Conservation (phyloP, 2,329 filamentous ascomycete species). For the Samsoniella hepiali region DNA sequence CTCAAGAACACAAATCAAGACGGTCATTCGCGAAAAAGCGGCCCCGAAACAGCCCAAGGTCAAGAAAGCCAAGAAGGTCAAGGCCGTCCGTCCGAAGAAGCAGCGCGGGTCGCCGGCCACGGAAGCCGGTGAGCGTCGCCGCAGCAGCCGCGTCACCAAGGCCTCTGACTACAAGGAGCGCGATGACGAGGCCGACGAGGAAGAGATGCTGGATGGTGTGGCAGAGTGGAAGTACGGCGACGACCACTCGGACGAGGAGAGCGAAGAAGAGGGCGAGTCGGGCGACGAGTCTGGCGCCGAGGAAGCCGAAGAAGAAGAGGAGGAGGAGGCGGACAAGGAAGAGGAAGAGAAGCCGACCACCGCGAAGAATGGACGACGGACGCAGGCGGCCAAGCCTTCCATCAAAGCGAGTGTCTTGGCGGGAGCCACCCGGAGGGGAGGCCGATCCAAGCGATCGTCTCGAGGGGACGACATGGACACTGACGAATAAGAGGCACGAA, state of each 20-base stretch:
- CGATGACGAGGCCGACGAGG: constrained; percentile 56
- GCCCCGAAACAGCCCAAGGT: constrained; percentile 27
- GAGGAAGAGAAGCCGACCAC: constrained; percentile 20
- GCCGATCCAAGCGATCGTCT: constrained; percentile 25
- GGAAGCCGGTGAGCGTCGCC: constrained; percentile 48
- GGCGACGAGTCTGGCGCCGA: constrained; percentile 21
- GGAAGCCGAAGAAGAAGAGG: constrained; percentile 16
- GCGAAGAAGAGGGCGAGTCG: constrained; percentile 19
- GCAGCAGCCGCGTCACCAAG: constrained; percentile 51
- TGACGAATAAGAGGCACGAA: constrained; percentile 24
- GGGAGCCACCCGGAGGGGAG: constrained; percentile 21
- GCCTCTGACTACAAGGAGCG: constrained; percentile 53
- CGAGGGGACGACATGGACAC: constrained; percentile 36
- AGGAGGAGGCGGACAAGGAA: background rate
- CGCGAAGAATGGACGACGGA: constrained; percentile 23
- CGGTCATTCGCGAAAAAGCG: constrained; percentile 35
- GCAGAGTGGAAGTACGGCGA: constrained; percentile 55
- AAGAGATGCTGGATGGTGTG: constrained; percentile 60
- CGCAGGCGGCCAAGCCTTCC: constrained; percentile 22
- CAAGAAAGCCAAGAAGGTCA: constrained; percentile 33
- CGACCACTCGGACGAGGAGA: constrained; percentile 25
- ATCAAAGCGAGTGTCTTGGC: constrained; percentile 28
- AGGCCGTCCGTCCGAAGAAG: constrained; percentile 30
- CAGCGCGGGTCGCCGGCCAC: constrained; percentile 27
- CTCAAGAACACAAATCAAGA: constrained; percentile 36